phyloP scores from a whole-genome alignment of 75 land plant species.

The Selaginella moellendorffii region DNA sequence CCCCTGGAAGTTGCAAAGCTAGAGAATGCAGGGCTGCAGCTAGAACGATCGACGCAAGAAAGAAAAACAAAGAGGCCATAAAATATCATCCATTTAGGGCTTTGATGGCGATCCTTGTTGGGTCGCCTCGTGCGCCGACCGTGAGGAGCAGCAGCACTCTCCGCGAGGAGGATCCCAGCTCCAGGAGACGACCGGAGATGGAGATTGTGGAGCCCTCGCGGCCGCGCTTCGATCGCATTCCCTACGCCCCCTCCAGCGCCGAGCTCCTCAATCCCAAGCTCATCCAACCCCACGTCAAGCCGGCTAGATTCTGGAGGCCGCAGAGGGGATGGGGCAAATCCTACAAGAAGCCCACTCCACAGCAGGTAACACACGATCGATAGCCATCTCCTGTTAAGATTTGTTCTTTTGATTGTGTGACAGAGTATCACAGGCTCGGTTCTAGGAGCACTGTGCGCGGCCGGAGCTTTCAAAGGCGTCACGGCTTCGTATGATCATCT shows the following conservation, averaged over 20 bases:
- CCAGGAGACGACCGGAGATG: no score
- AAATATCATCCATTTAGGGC: no score
- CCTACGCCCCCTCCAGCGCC: not conserved
- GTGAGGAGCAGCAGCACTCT: no score
- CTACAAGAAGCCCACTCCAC: not conserved
- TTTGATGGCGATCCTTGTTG: no score
- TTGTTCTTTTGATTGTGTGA: no score
- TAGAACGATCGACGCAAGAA: no score
- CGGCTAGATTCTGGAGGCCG: not conserved
- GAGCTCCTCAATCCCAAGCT: not conserved
- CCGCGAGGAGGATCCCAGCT: no score
- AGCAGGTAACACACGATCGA: not conserved
- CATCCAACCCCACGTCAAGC: not conserved
- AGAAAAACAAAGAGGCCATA: no score
- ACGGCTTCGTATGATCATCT: not conserved
- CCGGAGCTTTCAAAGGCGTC: not conserved
- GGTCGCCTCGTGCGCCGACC: no score
- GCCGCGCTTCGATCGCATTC: not conserved
- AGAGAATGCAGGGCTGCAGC: no score
- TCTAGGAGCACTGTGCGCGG: not conserved
- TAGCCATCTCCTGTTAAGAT: no score
- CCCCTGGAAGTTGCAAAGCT: no score
- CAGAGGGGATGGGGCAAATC: not conserved
- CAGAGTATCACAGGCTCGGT: not conserved
- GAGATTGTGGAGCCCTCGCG: not conserved